These are phyloP conservation scores for Eucalyptus lansdowneana DNA, from an alignment of 345 rosid genomes.

Conservation along the genomic window DNA sequence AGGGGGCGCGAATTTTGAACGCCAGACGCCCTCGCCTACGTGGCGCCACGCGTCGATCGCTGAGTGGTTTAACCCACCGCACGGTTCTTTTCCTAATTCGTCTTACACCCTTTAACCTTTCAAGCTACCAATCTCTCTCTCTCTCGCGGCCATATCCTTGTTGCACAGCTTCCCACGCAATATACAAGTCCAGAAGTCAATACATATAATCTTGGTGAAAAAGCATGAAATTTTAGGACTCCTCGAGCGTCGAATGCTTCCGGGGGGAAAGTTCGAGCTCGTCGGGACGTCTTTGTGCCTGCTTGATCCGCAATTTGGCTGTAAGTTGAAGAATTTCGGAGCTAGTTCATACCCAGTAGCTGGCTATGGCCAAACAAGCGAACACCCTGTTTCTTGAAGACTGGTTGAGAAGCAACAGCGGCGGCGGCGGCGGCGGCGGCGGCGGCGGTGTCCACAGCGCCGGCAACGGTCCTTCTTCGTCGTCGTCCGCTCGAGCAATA, in stretches of 20 bases:
- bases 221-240: neutral
- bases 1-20: neutral
- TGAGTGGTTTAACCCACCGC: too few relatives aligned
- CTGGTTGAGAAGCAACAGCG: slow-evolving; percentile 47
- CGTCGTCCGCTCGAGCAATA: slow-evolving; percentile 57
- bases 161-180: neutral
- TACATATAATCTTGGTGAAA: neutral
- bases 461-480: slow-evolving; percentile 2
- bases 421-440: neutral
- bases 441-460: neutral
- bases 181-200: neutral
- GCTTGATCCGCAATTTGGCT: neutral
- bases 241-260: neutral
- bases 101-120: neutral
- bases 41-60: too few relatives aligned
- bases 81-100: neutral
- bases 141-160: neutral
- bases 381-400: slow-evolving; percentile 53
- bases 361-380: slow-evolving; percentile 47
- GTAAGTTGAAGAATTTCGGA: neutral
- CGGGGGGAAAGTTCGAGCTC: neutral
- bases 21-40: neutral
- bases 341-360: neutral
- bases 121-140: neutral
- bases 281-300: neutral